A percentile compares a stretch with the other conserved stretches of the same genome.
phyloP scores from a whole-genome alignment of 106 monocot genomes.

The Cymbidium sinense region DNA sequence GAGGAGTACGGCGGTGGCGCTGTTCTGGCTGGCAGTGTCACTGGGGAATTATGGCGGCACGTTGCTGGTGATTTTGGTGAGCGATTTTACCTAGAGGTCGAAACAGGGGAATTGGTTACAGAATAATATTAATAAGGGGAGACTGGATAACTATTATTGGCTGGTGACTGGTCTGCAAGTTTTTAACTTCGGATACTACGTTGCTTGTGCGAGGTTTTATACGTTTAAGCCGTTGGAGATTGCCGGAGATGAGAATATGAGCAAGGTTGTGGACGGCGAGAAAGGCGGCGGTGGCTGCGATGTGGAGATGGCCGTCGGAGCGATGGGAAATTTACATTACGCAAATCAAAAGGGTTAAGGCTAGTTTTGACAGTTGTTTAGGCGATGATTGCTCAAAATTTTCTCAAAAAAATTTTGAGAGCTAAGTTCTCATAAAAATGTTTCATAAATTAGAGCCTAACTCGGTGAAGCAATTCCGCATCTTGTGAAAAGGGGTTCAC shows the following conservation, averaged over 20 bases:
- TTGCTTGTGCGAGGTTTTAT: slow-evolving; percentile 13
- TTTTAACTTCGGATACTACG: slow-evolving; percentile 6
- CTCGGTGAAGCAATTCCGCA: no score
- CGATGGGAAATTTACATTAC: background rate
- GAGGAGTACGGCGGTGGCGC: slow-evolving; percentile 31
- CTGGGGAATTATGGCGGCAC: slow-evolving; percentile 28
- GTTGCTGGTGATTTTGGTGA: slow-evolving; percentile 21
- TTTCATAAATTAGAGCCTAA: no score
- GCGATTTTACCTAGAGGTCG: slow-evolving; percentile 7
- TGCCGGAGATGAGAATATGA: slow-evolving; percentile 1
- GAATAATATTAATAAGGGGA: slow-evolving; percentile 17
- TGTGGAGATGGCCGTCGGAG: background rate
- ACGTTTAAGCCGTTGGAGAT: slow-evolving; percentile 13
- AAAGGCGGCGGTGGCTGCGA: background rate
- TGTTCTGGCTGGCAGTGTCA: slow-evolving; percentile 24
- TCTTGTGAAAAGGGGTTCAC: no score
- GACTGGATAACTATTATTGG: slow-evolving; percentile 12
- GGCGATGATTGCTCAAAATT: no score
- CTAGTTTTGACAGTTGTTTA: background rate
- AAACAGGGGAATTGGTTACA: slow-evolving; percentile 22
- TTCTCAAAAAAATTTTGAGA: no score
- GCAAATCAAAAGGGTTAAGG: background rate
- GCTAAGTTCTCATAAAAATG: no score
- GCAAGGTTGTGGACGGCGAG: background rate
- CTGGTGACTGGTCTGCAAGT: slow-evolving; percentile 12